Base-by-base conservation (phyloP, 345 rosid genomes). In the Turritis glabra region DNA sequence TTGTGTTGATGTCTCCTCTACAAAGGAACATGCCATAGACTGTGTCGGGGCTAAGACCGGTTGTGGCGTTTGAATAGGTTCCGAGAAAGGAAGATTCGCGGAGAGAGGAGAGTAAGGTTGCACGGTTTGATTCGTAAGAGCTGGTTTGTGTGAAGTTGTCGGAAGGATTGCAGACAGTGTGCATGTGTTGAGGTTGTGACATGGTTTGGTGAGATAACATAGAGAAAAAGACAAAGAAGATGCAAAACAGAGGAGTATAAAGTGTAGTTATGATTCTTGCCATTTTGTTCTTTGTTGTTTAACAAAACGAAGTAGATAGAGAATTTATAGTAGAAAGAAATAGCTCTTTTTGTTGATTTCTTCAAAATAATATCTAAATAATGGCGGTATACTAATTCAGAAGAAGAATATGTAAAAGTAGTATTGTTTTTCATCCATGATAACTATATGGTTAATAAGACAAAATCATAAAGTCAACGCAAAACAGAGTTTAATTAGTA, bases 1-100 rank as follows among this genome's bases (percentile, higher is more conserved):
- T 14, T 3, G 61, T 4, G n/a, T 35, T 9, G 55, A 60, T 64
- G 55, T 82, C 81, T 5, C 82, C 85, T 3, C 79, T 73, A 54
- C 86, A 82, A 1, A 79, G 83, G 50, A 77, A 84, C 70, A 77
- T 77, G n/a, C 72, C 72, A 8, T 47, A 33, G 25, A 66, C 60
- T 19, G 32, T 74, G 32, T 74, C 32, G 32, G 72, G 72, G 38
- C 23, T 56, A n/a, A 51, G 52, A 47, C 72, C 72, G 1, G 0
- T 8, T 6, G 78, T 66, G 30, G 33, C 72, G 51, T 57, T 66
- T 0, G 12, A 26, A 56, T 54, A 74, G 48, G 65, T 35, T 64
- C 52, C 72, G 5, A 56, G 58, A 18, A 19, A 66, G 12, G 77
- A 74, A 13, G 15, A 8, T 1, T 0, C 1, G 18, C 58, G 47